Evolutionary conservation across 179 eudicot species (phyloP), one percentile per base, ranked within the genome.

Genomic region (Corrigiola litoralis): DNA sequence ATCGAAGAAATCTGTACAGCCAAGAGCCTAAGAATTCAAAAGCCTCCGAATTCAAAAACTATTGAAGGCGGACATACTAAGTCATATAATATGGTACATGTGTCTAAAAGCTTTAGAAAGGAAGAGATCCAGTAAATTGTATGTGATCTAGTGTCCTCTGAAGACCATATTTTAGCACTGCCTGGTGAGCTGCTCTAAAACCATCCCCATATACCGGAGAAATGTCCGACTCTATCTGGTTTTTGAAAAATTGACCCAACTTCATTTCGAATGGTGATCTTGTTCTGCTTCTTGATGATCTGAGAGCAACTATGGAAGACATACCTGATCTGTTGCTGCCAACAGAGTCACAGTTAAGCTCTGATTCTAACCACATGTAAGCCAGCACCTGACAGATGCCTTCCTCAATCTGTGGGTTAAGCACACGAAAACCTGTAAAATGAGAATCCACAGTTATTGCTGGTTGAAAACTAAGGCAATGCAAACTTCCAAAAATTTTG

Each of bases 341-440:
- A 40, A 71, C 69, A 12, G 82, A 75, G 60, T 71, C 70, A 20
- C 78, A 74, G 46, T 69, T 63, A 48, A 77, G 76, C 79, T 89
- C 87, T 25, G 91, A 68, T 69, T 83, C 83, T 53, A 89, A 65
- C 96, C 96, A 89, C 84, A 83, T 82, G 71, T 85, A 79, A 32
- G 90, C 94, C 53, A 89, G 67, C 23, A 89, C 96, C 76, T 87
- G 94, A 65, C 96, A 89, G 70, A 89, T 87, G 25, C 96, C 96
- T 80, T 89, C 96, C 84, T 89, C 96, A 5, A 87, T 87, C 65
- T 87, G 94, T 47, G 85, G 90, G 58, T 84, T 78, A 28, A 87
- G 81, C 78, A 82, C 82, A 58, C 86, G 87, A 51, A 69, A 89
- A 58, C 94, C 96, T 89, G 17, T 45, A 29, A 4, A 13, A 8